phyloP scores from a whole-genome alignment of 139 green algal species.

The Dunaliella primolecta region DNA sequence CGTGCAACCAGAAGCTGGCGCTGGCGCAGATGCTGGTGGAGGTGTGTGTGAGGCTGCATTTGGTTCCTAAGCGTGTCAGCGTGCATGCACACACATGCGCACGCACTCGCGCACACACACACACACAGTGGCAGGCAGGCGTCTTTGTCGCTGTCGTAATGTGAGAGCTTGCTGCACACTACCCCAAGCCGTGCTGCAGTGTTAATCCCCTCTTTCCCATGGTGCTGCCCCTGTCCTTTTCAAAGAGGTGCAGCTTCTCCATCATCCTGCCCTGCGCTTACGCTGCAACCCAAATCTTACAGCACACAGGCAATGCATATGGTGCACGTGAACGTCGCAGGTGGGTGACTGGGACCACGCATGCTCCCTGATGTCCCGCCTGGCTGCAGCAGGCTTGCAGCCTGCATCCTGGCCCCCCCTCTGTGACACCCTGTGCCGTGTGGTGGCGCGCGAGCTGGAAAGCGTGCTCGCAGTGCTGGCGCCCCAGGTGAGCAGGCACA shows the following conservation, averaged over 20 bases:
- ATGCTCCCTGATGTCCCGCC: slow-evolving; percentile 33
- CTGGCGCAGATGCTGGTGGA: slow-evolving; percentile 55
- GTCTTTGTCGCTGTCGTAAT: too few relatives aligned
- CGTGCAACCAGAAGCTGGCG: slow-evolving; percentile 47
- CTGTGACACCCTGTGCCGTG: slow-evolving; percentile 34
- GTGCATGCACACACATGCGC: not conserved
- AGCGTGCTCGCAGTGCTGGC: slow-evolving; percentile 25
- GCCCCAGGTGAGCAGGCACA: slow-evolving; percentile 19
- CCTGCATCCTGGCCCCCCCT: slow-evolving; percentile 42
- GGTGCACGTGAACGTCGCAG: too few relatives aligned
- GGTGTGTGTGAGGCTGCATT: slow-evolving; percentile 13
- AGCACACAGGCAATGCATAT: too few relatives aligned
- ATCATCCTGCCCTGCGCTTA: too few relatives aligned
- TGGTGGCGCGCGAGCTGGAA: slow-evolving; percentile 27
- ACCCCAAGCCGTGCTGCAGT: too few relatives aligned
- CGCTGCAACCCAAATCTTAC: too few relatives aligned
- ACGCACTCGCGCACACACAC: not conserved
- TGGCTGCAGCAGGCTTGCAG: slow-evolving; percentile 37
- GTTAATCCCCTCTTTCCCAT: too few relatives aligned
- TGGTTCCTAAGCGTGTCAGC: not conserved
- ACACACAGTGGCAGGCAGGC: not conserved
- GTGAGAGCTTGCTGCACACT: too few relatives aligned
- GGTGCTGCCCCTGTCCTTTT: too few relatives aligned
- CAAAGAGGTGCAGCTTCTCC: too few relatives aligned
- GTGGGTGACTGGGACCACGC: slow-evolving; percentile 46